phyloP scores from a whole-genome alignment of 805 yeast species.

The Candida silvatica region DNA sequence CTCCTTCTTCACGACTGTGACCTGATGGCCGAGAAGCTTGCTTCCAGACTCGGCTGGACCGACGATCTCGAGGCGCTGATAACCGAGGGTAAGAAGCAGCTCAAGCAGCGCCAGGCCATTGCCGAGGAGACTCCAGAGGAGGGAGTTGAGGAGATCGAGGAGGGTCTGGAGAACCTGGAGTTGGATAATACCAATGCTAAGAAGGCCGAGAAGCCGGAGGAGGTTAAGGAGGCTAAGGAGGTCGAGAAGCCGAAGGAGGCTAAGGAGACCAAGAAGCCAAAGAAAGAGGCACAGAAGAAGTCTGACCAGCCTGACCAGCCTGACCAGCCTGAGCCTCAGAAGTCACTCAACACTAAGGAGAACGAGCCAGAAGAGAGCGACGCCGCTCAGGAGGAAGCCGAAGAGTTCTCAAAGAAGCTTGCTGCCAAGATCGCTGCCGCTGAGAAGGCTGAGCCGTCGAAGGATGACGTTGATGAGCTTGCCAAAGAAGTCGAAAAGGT shows the following conservation, averaged over 20 bases:
- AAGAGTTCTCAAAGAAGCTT: slow-evolving; percentile 3
- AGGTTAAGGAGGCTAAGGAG: slow-evolving; percentile 2
- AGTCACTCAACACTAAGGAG: no score
- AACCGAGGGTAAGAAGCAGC: slow-evolving; percentile 14
- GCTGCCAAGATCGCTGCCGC: slow-evolving; percentile 6
- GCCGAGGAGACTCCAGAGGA: slow-evolving; percentile 5
- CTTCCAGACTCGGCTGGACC: slow-evolving; percentile 55
- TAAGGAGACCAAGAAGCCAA: slow-evolving; percentile 7
- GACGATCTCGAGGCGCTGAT: slow-evolving; percentile 40
- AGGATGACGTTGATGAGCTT: slow-evolving; percentile 5
- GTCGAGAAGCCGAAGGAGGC: slow-evolving; percentile 11
- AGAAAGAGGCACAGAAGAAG: background rate
- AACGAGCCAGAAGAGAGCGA: background rate
- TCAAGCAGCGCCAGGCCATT: no score
- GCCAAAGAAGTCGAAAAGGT: slow-evolving; percentile 7
- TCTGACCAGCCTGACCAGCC: background rate
- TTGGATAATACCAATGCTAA: slow-evolving; percentile 1
- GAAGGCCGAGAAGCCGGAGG: slow-evolving; percentile 11
- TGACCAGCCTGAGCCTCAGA: no score
- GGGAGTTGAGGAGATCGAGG: no score
- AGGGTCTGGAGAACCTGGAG: no score
- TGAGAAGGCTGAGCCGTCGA: background rate
- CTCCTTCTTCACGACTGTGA: slow-evolving; percentile 60
- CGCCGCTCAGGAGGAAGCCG: background rate
- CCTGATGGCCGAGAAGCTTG: slow-evolving; percentile 45